Evolutionary conservation across 2,329 filamentous ascomycete species (phyloP), one percentile per base, ranked within the genome.

Genomic region (Ceratocystis eucalypticola): DNA sequence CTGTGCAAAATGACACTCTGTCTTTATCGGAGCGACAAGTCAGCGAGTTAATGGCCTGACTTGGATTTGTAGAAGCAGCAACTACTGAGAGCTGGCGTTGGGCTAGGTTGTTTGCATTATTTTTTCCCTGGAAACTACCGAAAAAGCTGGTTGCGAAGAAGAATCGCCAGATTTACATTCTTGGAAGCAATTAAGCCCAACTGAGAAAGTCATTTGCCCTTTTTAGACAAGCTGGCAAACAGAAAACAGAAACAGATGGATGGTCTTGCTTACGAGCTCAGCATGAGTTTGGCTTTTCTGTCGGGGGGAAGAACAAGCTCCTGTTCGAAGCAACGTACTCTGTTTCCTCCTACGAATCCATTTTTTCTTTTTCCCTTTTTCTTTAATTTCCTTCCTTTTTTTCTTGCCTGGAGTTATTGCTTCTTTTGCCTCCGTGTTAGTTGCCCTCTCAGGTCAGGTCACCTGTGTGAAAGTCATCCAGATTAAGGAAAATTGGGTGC

Each of bases 141-240:
- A 41, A 3, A 41, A 12, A 41, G 37, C 37, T 41, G 37, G 37
- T 41, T 53, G 25, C 22, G 20, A 53, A 53, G 48, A 50, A 7
- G 20, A 20, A 50, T 25, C 48, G 48, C n/a, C 17, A 25, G 50
- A 44, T n/a, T 61, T 65, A 65, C 66, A 69, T 64, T 61, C 68
- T 65, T 57, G 65, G 65, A 62, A 63, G 67, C 66, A 69, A 65
- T 53, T 66, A 69, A 15, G 63, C 41, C 61, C 22, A 46, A 62
- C 61, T 46, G 46, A 46, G 61, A 22, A 62, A 41, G 61, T 46
- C 41, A 46, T 46, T 62, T 62, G 30, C 61, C 61, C 30, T 20
- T 62, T 62, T 62, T 22, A 62, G 61, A 46, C 44, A 22, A 30
- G n/a, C n/a, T 5, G 33, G 22, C 12, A 44, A 41, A 10, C 12